Evolutionary conservation across 2,329 filamentous ascomycete species (phyloP), one percentile per base, ranked within the genome.

Genomic region (Fusarium subtropicale): DNA sequence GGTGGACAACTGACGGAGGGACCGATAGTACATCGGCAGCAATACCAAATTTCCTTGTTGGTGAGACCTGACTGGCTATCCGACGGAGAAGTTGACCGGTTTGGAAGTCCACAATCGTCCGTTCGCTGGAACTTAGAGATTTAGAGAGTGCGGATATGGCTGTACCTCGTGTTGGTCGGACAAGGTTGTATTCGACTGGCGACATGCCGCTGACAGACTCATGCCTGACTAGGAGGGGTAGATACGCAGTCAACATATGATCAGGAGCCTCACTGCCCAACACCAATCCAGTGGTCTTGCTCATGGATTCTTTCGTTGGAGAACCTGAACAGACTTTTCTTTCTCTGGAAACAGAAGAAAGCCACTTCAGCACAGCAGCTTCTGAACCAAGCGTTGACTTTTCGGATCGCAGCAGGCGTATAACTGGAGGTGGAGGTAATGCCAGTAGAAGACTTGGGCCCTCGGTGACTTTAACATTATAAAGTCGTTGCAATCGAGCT

Each of bases 391-490:
- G 76, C 42, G 82, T 79, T 36, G 75, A 79, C 48, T 80, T 80
- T 71, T 87, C 85, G 50, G 77, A 82, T 31, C 85, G 81, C 33
- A 87, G 76, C 30, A 85, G 76, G 56, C 81, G 80, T 51, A 81
- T 74, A 60, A 80, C 78, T n/a, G 78, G 68, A 36, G 79, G 75
- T 9, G 82, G 82, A n/a, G 83, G 75, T 6, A 85, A 71, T 36
- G 81, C 79, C 41, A 87, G 77, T 30, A 82, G 63, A 26, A 86
- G 71, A 12, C 70, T 75, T 18, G 78, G 78, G 10, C 78, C 79
- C 55, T 84, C 79, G n/a, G 80, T 81, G 44, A 83, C 74, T 34
- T 75, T 77, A 55, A 85, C 77, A 65, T 79, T 77, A 74, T 83
- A 86, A 52, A 80, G 75, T 56, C 80, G 79, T 59, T 83, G 80